A percentile compares a stretch with the other conserved stretches of the same genome.
Evolutionary conservation across 148 eudicot species (phyloP).

Genomic region (Rhododendron ovatum): DNA sequence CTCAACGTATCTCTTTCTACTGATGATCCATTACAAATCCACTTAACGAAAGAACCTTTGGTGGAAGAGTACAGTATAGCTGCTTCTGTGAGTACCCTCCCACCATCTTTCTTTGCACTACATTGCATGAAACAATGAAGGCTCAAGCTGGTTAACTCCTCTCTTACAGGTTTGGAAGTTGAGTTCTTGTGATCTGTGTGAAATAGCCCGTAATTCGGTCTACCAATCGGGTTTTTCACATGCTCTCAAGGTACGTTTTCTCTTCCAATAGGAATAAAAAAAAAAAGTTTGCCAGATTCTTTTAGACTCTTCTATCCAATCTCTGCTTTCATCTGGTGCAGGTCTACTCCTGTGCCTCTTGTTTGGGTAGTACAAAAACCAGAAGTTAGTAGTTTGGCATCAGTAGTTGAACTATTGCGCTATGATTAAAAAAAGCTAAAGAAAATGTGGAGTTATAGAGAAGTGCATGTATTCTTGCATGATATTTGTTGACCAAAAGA

Average conservation of each 20-base stretch:
- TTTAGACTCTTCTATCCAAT: background rate
- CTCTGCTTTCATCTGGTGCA: conserved; percentile 3
- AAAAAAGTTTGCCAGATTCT: background rate
- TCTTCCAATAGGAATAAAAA: background rate
- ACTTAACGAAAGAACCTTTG: conserved; percentile 91
- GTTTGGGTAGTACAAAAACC: background rate
- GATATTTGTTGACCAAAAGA: background rate
- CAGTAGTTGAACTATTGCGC: background rate
- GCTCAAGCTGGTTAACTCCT: conserved; percentile 4
- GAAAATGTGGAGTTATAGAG: background rate
- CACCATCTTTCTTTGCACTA: background rate
- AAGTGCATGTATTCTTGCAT: background rate
- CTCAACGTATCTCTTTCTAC: conserved; percentile 98
- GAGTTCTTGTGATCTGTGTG: conserved; percentile 92
- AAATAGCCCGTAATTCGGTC: conserved; percentile 96
- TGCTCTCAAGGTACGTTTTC: conserved; percentile 68
- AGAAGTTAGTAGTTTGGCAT: background rate
- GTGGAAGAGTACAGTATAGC: conserved; percentile 99
- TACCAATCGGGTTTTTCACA: conserved; percentile 97
- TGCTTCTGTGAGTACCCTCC: conserved; percentile 68
- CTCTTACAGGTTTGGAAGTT: conserved; percentile 82
- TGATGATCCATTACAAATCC: conserved; percentile 97
- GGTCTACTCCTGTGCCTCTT: background rate
- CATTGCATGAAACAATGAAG: background rate
- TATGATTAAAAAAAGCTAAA: background rate